Conservation (phyloP, 1,139 yeast species). For the Geotrichum reessii region DNA sequence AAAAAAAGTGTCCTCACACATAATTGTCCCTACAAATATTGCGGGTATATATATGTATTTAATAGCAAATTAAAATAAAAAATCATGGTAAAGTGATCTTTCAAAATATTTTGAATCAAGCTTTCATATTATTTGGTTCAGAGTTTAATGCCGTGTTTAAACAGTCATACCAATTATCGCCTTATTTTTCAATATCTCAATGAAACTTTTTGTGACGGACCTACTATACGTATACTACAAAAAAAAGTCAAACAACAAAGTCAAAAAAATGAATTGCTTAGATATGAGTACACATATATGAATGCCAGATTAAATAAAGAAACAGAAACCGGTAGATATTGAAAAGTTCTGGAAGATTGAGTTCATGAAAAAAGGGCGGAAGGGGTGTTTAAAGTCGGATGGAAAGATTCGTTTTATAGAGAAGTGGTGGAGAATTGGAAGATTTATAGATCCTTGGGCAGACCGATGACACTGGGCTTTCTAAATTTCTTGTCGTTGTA, state of each 20-base stretch:
- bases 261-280: conserved; percentile 2
- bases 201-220: too few relatives aligned
- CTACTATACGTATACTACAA: too few relatives aligned
- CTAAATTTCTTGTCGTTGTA: conserved; percentile 43
- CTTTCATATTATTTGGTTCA: too few relatives aligned
- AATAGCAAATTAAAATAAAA: too few relatives aligned
- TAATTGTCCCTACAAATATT: too few relatives aligned
- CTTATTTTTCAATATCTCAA: too few relatives aligned
- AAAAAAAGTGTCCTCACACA: too few relatives aligned
- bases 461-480: conserved; percentile 32
- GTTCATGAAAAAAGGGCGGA: neutral
- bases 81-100: too few relatives aligned
- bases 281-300: conserved; percentile 2
- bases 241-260: neutral
- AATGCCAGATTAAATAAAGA: conserved; percentile 12
- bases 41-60: too few relatives aligned
- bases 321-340: neutral
- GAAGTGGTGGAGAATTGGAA: neutral
- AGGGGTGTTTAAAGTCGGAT: neutral
- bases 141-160: too few relatives aligned
- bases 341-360: neutral
- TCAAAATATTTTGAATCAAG: too few relatives aligned
- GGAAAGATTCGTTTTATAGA: neutral
- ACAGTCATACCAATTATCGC: too few relatives aligned
- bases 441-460: conserved; percentile 27